Percentiles rank a stretch among this genome's conserved stretches.
Evolutionary conservation across 768 basidiomycete species (phyloP).

Genomic region (Tulasnella sp.): DNA sequence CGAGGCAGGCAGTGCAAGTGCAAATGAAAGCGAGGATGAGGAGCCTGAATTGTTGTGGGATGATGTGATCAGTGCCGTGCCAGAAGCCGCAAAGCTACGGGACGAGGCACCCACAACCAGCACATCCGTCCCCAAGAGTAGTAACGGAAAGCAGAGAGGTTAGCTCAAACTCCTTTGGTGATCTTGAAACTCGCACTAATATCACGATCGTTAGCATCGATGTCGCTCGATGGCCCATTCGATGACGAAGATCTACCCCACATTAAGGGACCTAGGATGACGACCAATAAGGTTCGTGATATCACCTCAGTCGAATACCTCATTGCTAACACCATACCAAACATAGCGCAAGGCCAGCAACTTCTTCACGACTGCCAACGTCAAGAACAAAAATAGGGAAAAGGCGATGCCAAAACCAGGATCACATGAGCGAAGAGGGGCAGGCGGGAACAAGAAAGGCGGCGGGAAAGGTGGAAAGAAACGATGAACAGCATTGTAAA

Average conservation of each 20-base stretch:
- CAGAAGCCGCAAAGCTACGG: conserved; percentile 27
- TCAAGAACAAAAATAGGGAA: conserved; percentile 50
- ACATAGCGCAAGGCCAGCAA: conserved; percentile 74
- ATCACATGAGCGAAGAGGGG: background rate
- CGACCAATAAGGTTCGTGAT: conserved; percentile 67
- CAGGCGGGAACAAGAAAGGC: conserved; percentile 7
- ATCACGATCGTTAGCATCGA: background rate
- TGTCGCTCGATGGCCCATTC: conserved; percentile 22
- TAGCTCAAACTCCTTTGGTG: conserved; percentile 16
- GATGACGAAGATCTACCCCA: conserved; percentile 26
- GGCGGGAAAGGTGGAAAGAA: conserved; percentile 10
- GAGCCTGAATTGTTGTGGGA: conserved; percentile 57
- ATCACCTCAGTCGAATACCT: background rate
- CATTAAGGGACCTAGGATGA: conserved; percentile 50
- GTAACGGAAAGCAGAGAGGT: conserved; percentile 24
- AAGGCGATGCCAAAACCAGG: background rate
- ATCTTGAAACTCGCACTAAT: conserved; percentile 13
- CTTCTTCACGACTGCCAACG: conserved; percentile 74
- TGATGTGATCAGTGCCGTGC: conserved; percentile 58
- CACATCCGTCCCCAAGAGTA: conserved; percentile 17
- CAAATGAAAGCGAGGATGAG: conserved; percentile 20
- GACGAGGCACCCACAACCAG: background rate
- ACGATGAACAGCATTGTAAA: too few relatives aligned
- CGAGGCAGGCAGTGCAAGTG: background rate
- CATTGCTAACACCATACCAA: conserved; percentile 7